Evolutionary conservation across 257 asterid species (phyloP).

Genomic region (Salvia miltiorrhiza): DNA sequence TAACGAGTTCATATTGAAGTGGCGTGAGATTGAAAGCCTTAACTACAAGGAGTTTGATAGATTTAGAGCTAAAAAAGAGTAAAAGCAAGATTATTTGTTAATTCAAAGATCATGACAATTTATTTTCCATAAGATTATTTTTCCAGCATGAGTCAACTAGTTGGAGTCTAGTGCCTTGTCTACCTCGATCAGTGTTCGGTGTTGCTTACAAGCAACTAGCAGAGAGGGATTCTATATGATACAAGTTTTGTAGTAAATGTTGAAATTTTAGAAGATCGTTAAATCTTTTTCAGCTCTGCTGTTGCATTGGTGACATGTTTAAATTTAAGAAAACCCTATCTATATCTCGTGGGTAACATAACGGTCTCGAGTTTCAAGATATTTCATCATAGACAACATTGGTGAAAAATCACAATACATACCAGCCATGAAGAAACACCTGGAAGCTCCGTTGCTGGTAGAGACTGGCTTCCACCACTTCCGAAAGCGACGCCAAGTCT

Average conservation of each 20-base stretch:
- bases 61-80: too few species aligned
- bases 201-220: neutral
- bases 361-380: neutral
- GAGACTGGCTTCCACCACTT: slow-evolving; percentile 92
- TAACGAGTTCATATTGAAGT: too few species aligned
- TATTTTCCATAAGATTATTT: neutral
- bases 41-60: neutral
- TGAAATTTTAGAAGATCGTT: neutral
- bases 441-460: slow-evolving; percentile 96
- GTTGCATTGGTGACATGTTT: neutral
- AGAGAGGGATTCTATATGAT: neutral
- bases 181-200: neutral
- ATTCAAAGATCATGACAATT: too few species aligned
- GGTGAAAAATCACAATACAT: slow-evolving; percentile 5
- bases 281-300: neutral
- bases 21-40: too few species aligned
- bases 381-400: neutral
- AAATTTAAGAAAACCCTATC: neutral
- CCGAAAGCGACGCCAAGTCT: slow-evolving; percentile 95
- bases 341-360: neutral
- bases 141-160: neutral
- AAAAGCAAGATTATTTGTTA: too few species aligned
- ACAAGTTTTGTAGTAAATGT: neutral
- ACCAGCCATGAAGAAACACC: slow-evolving; percentile 99
- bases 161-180: neutral